Evolutionary conservation across 306 rosid genomes (phyloP), one percentile per base, ranked within the genome.

Genomic region (Corylus avellana): DNA sequence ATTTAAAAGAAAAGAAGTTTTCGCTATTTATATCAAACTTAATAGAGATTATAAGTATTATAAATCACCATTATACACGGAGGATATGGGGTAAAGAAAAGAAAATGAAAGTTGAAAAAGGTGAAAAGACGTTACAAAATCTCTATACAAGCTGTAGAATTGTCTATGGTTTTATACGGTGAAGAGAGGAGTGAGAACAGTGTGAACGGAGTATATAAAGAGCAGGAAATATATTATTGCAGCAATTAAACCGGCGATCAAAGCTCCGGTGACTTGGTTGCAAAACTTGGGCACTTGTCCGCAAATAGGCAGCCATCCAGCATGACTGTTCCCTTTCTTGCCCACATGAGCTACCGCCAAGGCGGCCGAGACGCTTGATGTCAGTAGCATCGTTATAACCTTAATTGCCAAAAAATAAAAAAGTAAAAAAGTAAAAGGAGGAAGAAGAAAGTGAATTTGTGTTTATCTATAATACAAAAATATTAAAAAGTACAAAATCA

Each of bases 251-350:
- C 74, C 86, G 2, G 87, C 79, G 47, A 80, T 10, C 0, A 89
- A 87, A 32, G 90, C 78, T 32, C 86, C 83, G 7, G 73, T 78
- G 69, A 84, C 84, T 61, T 84, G 88, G 67, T 84, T 75, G 78
- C 91, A 89, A 25, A 83, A 89, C 78, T 81, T 85, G 55, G 82
- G 85, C 59, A 89, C 88, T 83, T 85, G 91, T 80, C 91, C 93
- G 48, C 93, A 89, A 44, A 89, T 83, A 0, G 93, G 91, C 10
- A 87, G 61, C 93, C 93, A 89, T 70, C 91, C 91, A 3, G 89
- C 89, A 54, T 85, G 81, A 55, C 8, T 77, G 70, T 89, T 87
- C n/a, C 93, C 93, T 66, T 87, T 81, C 85, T 89, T 87, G 4
- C 91, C 93, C 75, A 89, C 91, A 4, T 76, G 72, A 29, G 79